Base-by-base conservation (phyloP, 1,139 yeast species). In the Taphrina confusa region DNA sequence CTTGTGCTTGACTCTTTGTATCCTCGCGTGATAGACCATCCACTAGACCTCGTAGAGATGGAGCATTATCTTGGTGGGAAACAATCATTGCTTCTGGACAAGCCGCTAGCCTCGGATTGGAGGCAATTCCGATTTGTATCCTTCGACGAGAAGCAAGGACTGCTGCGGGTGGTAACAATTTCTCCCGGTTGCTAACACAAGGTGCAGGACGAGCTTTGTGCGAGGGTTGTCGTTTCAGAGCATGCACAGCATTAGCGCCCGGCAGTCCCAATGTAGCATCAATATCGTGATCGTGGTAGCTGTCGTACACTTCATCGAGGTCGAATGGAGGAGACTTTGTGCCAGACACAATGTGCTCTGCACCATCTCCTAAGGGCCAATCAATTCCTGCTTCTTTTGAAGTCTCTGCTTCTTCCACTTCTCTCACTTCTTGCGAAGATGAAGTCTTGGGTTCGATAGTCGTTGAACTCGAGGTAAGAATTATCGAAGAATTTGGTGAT, bases 261-360 rank as follows among this genome's bases (percentile, higher is more conserved):
- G 52, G 42, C 23, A 34, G 52, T 11, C 31, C 42, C 28, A 33
- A 22, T 6, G 39, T 34, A 3, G 42, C 52, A 47, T 31, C 42
- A 8, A 34, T 47, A 20, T 47, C 52, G 12, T 34, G 39, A n/a
- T 33, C 40, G 25, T 47, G 52, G 16, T 47, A 33, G 31, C 52
- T 47, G 22, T 47, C 52, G 42, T 47, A 47, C 5, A 47, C 52
- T 12, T 47, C 52, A n/a, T 47, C 52, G 16, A 47, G 39, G 20
- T 45, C 50, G 37, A 45, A 45, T 45, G 34, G 50, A 11, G 12
- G n/a, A 14, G 50, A 11, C 12, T 12, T 14, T 9, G 42, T 18
- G 2, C 25, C 23, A 8, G 42, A 16, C 1, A 2, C 6, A 1
- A 11, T 4, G n/a, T 37, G n/a, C 4, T 37, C 25, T n/a, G n/a